Base-by-base conservation (phyloP, 208 protist species). In the Trypanosoma caninum region DNA sequence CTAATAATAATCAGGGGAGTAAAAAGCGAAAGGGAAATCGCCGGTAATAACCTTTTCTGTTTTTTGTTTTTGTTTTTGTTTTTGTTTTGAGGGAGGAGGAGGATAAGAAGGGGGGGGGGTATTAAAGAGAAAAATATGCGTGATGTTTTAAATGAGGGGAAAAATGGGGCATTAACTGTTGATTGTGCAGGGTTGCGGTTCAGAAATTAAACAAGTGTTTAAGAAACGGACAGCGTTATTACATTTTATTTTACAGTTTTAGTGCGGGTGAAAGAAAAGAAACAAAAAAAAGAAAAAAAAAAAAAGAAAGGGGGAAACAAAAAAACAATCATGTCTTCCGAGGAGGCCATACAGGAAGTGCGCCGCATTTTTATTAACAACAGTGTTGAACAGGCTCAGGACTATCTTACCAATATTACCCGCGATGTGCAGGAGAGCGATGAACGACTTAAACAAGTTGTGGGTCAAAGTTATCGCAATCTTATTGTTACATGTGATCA, bases 301-400 rank as follows among this genome's bases (percentile, higher is more conserved):
- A 38, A 40, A 9, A 25, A 20, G 10, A 37, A 20, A 6, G 37
- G 7, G 1, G 34, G 14, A 1, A 14, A 44, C 2, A 10, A 51
- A 6, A 31, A 31, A 1, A 34, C 11, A 35, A 11, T 20, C 35
- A 72, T 72, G 65, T 69, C 65, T 7, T 48, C 56, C 25, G 80
- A 82, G 41, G 84, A 84, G 18, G 78, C 81, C 4, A 60, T 73
- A 20, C 72, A 80, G 53, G 83, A 90, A 66, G 83, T 80, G 63
- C 70, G 72, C 0, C 67, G 80, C 45, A 85, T 91, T 25, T 74
- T 88, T 20, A 38, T 54, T 0, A 57, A 80, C 2, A 91, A 91
- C 65, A 80, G 78, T 16, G 72, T 84, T 10, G 67, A 65, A 2
- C 73, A 87, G 54, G 56, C 73, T 1, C 64, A 74, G 0, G 69